Conservation (phyloP, 495 filamentous ascomycete genomes). For the Annulohypoxylon maeteangense region DNA sequence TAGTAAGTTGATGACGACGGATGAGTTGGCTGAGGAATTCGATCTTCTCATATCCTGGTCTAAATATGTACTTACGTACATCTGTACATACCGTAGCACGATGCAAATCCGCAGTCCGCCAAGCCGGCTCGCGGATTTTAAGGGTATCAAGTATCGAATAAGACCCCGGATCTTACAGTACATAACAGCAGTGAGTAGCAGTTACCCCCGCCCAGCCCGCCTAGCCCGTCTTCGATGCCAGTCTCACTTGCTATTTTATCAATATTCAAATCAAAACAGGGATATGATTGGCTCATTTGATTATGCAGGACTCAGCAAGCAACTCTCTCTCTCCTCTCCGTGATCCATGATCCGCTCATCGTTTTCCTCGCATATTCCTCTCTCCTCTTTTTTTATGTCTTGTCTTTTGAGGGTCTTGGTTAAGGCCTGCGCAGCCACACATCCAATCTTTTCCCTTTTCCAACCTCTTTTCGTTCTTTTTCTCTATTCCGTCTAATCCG, state of each 20-base stretch:
- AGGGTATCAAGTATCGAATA: slow-evolving; percentile 13
- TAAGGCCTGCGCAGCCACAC: slow-evolving; percentile 33
- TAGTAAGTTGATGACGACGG: background rate
- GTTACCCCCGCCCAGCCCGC: slow-evolving; percentile 13
- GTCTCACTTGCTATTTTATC: slow-evolving; percentile 15
- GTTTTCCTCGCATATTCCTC: slow-evolving; percentile 1
- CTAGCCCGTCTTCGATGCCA: background rate
- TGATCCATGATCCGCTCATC: background rate
- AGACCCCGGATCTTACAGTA: slow-evolving; percentile 20
- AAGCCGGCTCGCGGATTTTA: slow-evolving; percentile 29
- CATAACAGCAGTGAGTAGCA: background rate
- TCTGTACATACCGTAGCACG: background rate
- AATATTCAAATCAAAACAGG: slow-evolving; percentile 13
- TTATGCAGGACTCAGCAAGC: slow-evolving; percentile 13
- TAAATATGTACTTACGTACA: background rate
- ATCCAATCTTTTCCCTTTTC: background rate
- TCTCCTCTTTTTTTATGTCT: slow-evolving; percentile 1
- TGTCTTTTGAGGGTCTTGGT: background rate
- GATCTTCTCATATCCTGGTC: background rate
- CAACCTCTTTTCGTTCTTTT: slow-evolving; percentile 1
- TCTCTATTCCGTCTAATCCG: background rate
- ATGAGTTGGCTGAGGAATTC: background rate
- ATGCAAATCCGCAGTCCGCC: slow-evolving; percentile 16
- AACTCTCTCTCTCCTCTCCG: background rate
- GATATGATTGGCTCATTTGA: slow-evolving; percentile 22